Conservation (phyloP, 148 eudicot species). For the Nepenthes gracilis region DNA sequence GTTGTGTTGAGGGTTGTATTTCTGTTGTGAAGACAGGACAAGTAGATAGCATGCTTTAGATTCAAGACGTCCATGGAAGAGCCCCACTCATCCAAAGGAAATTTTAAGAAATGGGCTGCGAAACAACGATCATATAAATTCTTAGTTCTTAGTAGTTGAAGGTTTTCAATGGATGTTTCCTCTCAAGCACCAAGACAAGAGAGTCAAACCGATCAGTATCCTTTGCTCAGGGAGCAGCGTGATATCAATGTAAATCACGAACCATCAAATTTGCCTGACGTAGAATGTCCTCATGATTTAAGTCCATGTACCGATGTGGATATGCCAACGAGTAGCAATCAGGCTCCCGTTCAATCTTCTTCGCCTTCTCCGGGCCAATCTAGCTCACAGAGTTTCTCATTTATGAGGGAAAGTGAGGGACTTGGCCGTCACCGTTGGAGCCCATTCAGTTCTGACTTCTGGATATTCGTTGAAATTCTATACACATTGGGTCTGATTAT, state of each 20-base stretch:
- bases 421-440: slow-evolving; percentile 31
- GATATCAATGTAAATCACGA: slow-evolving; percentile 27
- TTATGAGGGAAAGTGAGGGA: slow-evolving; percentile 44
- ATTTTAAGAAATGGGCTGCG: background rate
- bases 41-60: background rate
- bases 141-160: background rate
- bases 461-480: slow-evolving; percentile 53
- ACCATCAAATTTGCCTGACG: slow-evolving; percentile 27
- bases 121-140: background rate
- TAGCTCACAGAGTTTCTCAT: slow-evolving; percentile 31
- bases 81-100: too few relatives aligned
- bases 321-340: slow-evolving; percentile 24
- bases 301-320: slow-evolving; percentile 16
- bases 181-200: slow-evolving; percentile 33
- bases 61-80: too few relatives aligned
- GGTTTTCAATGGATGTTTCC: slow-evolving; percentile 34
- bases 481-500: slow-evolving; percentile 52
- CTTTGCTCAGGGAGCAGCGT: slow-evolving; percentile 51
- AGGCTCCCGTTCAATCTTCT: slow-evolving; percentile 21
- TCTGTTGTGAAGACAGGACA: too few relatives aligned
- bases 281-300: slow-evolving; percentile 16
- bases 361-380: slow-evolving; percentile 21
- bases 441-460: slow-evolving; percentile 24
- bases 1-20: too few relatives aligned
- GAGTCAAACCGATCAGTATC: slow-evolving; percentile 41